Conservation (phyloP, 2,329 filamentous ascomycete genomes). For the Juglanconis oblonga region DNA sequence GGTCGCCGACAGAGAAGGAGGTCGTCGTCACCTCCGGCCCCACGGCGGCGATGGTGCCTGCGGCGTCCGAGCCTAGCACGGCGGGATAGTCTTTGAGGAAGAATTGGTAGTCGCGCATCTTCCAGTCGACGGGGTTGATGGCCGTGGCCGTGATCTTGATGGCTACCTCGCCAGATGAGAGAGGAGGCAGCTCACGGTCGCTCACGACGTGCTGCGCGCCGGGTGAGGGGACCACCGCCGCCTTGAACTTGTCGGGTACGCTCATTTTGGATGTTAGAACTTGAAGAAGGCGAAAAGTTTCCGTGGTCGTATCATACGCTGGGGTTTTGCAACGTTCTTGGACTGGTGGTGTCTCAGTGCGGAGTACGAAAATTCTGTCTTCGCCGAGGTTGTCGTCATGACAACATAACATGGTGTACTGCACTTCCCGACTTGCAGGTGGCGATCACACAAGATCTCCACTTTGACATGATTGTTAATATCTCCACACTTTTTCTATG, state of each 20-base stretch:
- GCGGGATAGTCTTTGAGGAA: constrained; percentile 28
- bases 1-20: constrained; percentile 32
- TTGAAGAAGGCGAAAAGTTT: neutral
- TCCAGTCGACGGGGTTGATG: constrained; percentile 35
- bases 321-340: too few relatives aligned
- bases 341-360: too few relatives aligned
- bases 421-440: too few relatives aligned
- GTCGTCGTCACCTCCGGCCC: constrained; percentile 23
- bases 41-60: constrained; percentile 32
- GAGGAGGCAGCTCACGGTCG: constrained; percentile 17
- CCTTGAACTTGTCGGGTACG: constrained; percentile 14
- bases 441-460: too few relatives aligned
- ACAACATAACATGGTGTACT: too few relatives aligned
- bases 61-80: constrained; percentile 32
- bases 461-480: too few relatives aligned
- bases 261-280: neutral
- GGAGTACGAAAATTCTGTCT: too few relatives aligned
- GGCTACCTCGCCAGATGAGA: constrained; percentile 21
- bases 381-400: too few relatives aligned
- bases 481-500: too few relatives aligned
- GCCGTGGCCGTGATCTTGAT: constrained; percentile 26
- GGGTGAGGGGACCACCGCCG: constrained; percentile 15
- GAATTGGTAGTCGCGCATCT: constrained; percentile 28
- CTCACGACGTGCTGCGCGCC: constrained; percentile 9
- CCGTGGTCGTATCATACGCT: too few relatives aligned